These are phyloP conservation scores for Daphne laureola DNA, from an alignment of 441 rosid species.

Conservation along the genomic window DNA sequence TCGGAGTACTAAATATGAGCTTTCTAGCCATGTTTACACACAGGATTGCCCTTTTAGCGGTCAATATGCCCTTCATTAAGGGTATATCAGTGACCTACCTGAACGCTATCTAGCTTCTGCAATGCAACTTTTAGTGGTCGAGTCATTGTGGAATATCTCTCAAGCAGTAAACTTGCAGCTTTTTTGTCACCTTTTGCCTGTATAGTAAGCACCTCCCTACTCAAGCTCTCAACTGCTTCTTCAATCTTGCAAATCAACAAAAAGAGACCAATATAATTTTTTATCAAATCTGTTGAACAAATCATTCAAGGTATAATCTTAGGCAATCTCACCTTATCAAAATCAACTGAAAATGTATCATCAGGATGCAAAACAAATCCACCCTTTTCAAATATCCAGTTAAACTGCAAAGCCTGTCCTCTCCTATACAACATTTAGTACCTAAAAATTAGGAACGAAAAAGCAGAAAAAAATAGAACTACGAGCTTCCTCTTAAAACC, in stretches of 20 bases:
- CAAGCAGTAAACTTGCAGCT: conserved; percentile 56
- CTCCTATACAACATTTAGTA: conserved; percentile 36
- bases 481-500: not conserved
- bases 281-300: conserved; percentile 8
- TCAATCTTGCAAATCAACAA: conserved; percentile 42
- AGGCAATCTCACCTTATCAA: conserved; percentile 50
- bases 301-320: conserved; percentile 4
- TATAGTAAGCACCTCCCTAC: conserved; percentile 75
- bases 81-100: conserved; percentile 29
- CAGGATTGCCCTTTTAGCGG: not conserved
- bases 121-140: conserved; percentile 54
- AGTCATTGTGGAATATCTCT: conserved; percentile 60
- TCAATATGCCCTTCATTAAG: not conserved
- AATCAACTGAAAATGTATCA: conserved; percentile 73
- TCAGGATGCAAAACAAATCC: conserved; percentile 61
- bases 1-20: not conserved
- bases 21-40: conserved; percentile 4
- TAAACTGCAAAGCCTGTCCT: conserved; percentile 92
- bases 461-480: not conserved
- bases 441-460: conserved; percentile 15
- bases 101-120: conserved; percentile 49
- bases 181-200: conserved; percentile 87
- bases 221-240: conserved; percentile 75
- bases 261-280: conserved; percentile 11
- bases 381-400: conserved; percentile 83